Evolutionary conservation across 441 rosid species (phyloP), one percentile per base, ranked within the genome.

Genomic region (Arabidopsis lyrata): DNA sequence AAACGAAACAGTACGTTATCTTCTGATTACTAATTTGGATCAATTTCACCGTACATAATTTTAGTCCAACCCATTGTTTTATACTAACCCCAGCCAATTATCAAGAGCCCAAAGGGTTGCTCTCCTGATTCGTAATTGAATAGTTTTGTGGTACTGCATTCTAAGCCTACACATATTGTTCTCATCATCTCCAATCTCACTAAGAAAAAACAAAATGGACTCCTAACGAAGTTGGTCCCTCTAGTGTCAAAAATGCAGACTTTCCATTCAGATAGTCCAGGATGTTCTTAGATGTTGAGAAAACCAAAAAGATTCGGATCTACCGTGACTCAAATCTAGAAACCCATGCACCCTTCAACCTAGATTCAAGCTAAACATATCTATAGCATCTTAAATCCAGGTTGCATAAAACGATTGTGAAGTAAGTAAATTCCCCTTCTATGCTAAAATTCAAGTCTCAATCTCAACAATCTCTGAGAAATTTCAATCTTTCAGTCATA

Each of bases 271-370:
- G 62, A 49, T 58, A 27, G 32, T n/a, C 20, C 73, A 59, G n/a
- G 31, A 56, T 29, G 49, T 50, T 70, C 41, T 18, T 24, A 54
- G 66, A 63, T 45, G 38, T 20, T 50, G n/a, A 32, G 48, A 54
- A 69, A 76, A 47, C n/a, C 63, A 63, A 58, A 65, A 36, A 59
- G 6, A 45, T 59, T 44, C 29, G n/a, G 81, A 77, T 72, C 74
- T 77, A 72, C 66, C 38, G 2, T 12, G 58, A 58, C 57, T 41
- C 63, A 65, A 71, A 34, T 77, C 77, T 71, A 41, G 68, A 72
- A 77, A 77, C 73, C 76, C 74, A 73, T 66, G 14, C 4, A 44
- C 48, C 38, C 42, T 67, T 61, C 22, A 69, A 60, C 32, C 22
- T 39, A 53, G 57, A 50, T 42, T 63, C 10, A 61, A 24, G 6